Base-by-base conservation (phyloP, 176 grass and related monocot species). In the Poa annua region DNA sequence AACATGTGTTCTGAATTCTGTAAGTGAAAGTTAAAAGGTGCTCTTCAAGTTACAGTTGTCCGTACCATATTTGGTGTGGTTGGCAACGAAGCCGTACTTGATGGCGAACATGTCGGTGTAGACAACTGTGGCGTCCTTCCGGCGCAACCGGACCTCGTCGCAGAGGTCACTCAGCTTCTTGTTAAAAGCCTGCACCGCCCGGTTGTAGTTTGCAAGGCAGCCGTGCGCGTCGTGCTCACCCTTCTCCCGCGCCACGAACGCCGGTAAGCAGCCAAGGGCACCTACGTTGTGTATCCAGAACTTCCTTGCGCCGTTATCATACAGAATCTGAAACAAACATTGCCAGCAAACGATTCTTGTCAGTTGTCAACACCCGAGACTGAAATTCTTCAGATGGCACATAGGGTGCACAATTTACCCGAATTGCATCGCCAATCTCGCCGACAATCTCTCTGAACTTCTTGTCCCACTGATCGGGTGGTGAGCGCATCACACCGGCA, bases 61-160 rank as follows among this genome's bases (percentile, higher is more conserved):
- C 91, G 6, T 84, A 97, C 95, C 95, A 7, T 97, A 88, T 89
- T 90, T 81, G 25, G 52, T 86, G 81, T 89, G 83, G 79, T 92
- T 94, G 24, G 95, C 95, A 6, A 97, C 89, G 2, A 97, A 89
- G 64, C 87, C 86, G 34, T 97, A 94, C 81, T 97, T 97, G 47
- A 94, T 94, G 35, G 95, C 74, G n/a, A 89, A 97, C 63, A 97
- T 85, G 78, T 97, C 95, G 3, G 92, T 94, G 82, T 88, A 91
- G 17, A 97, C 92, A 50, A 97, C 8, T 13, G 95, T 94, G 71
- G 88, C 82, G 54, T 89, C 73, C 71, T 88, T 92, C 45, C 92
- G 74, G 35, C 76, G 78, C 19, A 76, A 50, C 53, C 79, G 87
- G 45, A 92, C 16, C 20, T 85, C 44, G 25, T 94, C 88, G 12